A percentile compares a stretch with the other conserved stretches of the same genome.
Evolutionary conservation across 345 rosid species (phyloP).

Genomic region (Eucalyptus sp.): DNA sequence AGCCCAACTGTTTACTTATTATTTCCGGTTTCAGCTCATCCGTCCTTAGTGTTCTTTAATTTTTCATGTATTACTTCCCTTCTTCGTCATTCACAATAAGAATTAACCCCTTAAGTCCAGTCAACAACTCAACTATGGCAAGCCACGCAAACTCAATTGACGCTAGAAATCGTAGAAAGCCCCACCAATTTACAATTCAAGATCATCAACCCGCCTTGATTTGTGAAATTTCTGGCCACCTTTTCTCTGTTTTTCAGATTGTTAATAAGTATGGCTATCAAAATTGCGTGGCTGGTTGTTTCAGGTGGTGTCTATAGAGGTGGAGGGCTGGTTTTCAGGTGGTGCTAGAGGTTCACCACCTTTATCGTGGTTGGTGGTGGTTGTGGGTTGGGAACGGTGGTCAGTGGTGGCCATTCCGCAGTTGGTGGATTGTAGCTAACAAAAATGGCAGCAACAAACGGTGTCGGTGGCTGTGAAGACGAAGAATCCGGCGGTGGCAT

Average conservation of each 20-base stretch:
- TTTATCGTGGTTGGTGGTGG: no score
- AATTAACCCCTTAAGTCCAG: background rate
- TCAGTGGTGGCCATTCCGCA: background rate
- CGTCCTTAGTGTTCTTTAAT: background rate
- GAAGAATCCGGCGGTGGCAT: background rate
- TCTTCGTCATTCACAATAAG: background rate
- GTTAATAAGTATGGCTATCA: background rate
- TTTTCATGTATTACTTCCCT: background rate
- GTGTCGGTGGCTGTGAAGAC: background rate
- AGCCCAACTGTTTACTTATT: no score
- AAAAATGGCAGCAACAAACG: background rate
- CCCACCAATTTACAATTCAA: background rate
- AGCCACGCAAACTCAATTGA: background rate
- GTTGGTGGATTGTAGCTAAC: background rate
- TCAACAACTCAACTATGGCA: background rate
- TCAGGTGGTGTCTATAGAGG: no score
- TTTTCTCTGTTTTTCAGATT: no score
- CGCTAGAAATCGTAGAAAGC: background rate
- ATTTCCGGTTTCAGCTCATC: background rate
- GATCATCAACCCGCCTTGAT: background rate
- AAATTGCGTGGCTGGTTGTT: no score
- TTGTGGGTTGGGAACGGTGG: background rate
- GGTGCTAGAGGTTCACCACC: no score
- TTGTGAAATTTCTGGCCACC: background rate
- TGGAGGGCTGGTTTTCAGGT: no score